Conservation (phyloP, 78 protist species). For the Polysphondylium violaceum region DNA sequence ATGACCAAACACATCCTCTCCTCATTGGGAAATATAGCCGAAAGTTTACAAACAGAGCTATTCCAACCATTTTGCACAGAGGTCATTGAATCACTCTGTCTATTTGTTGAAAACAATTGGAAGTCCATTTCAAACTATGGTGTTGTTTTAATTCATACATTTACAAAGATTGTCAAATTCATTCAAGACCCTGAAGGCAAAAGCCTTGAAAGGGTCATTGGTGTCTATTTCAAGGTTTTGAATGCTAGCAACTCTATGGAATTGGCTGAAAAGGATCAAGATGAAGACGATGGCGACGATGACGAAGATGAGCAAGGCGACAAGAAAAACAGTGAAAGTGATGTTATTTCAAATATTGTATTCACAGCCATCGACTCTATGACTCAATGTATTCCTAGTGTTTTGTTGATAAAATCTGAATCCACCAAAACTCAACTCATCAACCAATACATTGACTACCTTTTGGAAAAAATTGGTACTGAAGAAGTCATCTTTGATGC, state of each 20-base stretch:
- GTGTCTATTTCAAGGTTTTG: slow-evolving; percentile 4
- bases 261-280: background rate
- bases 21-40: slow-evolving; percentile 7
- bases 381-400: background rate
- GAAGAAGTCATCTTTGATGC: slow-evolving; percentile 43
- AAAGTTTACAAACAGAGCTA: background rate
- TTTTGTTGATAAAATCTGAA: too few species aligned
- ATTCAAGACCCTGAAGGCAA: background rate
- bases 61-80: background rate
- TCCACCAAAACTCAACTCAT: background rate
- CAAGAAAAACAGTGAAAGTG: slow-evolving; percentile 3
- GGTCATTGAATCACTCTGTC: background rate
- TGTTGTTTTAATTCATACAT: background rate
- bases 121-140: slow-evolving; percentile 24
- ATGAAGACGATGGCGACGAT: slow-evolving; percentile 2
- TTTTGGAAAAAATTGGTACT: slow-evolving; percentile 1
- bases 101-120: slow-evolving; percentile 14
- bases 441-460: background rate
- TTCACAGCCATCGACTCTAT: slow-evolving; percentile 3
- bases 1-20: slow-evolving; percentile 16
- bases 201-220: background rate
- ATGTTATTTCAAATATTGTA: slow-evolving; percentile 25
- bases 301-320: background rate
- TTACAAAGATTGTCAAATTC: background rate
- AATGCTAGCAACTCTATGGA: background rate